phyloP scores from a whole-genome alignment of 1,284 basidiomycete genomes.

The Rhodotorula sp. region DNA sequence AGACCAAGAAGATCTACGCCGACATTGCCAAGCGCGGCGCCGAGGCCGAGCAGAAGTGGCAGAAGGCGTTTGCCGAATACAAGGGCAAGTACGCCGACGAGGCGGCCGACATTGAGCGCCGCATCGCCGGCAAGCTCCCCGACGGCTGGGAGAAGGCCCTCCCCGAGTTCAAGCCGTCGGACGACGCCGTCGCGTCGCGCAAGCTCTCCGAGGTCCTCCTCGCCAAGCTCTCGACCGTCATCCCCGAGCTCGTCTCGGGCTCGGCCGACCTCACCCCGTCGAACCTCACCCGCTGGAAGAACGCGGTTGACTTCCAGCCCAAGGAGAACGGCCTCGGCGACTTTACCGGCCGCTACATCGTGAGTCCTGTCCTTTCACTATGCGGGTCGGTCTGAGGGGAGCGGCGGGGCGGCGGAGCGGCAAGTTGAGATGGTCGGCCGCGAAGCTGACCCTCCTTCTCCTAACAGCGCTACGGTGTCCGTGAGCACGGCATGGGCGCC shows the following conservation, averaged over 20 bases:
- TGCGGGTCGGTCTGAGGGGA: too few species aligned
- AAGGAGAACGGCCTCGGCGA: conserved; percentile 79
- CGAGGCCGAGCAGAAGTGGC: conserved; percentile 74
- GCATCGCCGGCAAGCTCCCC: conserved; percentile 80
- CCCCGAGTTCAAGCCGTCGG: conserved; percentile 77
- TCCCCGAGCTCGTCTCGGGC: conserved; percentile 66
- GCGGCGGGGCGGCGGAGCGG: neutral
- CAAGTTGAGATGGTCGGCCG: neutral
- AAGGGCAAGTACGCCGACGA: conserved; percentile 76
- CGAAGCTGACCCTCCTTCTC: neutral
- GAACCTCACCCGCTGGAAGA: conserved; percentile 67
- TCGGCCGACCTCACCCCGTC: conserved; percentile 45
- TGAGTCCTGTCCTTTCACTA: conserved; percentile 47
- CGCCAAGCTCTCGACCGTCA: conserved; percentile 67
- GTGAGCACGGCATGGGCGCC: conserved; percentile 96
- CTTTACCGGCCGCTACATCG: conserved; percentile 87
- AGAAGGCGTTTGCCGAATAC: conserved; percentile 70
- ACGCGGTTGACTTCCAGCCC: conserved; percentile 86
- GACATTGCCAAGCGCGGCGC: conserved; percentile 71
- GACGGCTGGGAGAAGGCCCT: conserved; percentile 82
- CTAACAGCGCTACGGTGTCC: conserved; percentile 75
- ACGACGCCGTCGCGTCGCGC: conserved; percentile 83
- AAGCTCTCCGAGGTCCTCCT: conserved; percentile 91
- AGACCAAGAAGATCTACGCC: conserved; percentile 70
- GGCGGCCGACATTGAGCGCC: conserved; percentile 80